Evolutionary conservation across 164 flowering plant species (phyloP).

Genomic region (Piper longum): DNA sequence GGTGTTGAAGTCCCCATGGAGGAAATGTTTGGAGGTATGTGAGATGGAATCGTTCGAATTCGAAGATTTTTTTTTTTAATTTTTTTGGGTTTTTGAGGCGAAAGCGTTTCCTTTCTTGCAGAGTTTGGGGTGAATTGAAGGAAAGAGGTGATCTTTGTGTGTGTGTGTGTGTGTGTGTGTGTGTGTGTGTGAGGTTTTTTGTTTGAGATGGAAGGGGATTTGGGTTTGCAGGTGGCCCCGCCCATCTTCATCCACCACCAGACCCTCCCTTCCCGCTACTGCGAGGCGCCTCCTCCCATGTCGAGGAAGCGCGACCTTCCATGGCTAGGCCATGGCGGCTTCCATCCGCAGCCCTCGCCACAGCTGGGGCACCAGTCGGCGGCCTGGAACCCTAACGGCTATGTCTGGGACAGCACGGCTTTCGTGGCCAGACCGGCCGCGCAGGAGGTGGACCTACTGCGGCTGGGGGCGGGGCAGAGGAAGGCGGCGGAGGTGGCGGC

Average conservation of each 20-base stretch:
- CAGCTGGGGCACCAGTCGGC: slow-evolving; percentile 8
- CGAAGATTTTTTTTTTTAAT: no score
- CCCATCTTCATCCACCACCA: slow-evolving; percentile 42
- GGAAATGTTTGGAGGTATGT: no score
- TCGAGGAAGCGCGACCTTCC: slow-evolving; percentile 56
- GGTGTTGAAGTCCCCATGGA: no score
- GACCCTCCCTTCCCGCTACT: slow-evolving; percentile 26
- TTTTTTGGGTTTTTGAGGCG: no score
- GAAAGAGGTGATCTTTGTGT: no score
- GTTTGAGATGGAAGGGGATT: slow-evolving; percentile 41
- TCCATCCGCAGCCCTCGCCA: slow-evolving; percentile 12
- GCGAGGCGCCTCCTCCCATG: slow-evolving; percentile 25
- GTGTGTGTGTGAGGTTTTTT: neutral
- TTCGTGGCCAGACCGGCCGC: slow-evolving; percentile 41
- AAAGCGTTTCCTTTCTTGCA: no score
- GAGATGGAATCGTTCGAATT: no score
- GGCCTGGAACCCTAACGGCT: slow-evolving; percentile 52
- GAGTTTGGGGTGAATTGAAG: no score
- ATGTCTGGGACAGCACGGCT: slow-evolving; percentile 65
- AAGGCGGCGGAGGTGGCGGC: slow-evolving; percentile 8
- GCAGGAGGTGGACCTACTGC: slow-evolving; percentile 15
- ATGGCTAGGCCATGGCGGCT: slow-evolving; percentile 16
- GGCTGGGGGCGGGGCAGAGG: slow-evolving; percentile 13
- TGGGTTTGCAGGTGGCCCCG: slow-evolving; percentile 50
- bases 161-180: no score